These are phyloP conservation scores for Sungouiella thailandica DNA, from an alignment of 805 yeast genomes.

Conservation along the genomic window DNA sequence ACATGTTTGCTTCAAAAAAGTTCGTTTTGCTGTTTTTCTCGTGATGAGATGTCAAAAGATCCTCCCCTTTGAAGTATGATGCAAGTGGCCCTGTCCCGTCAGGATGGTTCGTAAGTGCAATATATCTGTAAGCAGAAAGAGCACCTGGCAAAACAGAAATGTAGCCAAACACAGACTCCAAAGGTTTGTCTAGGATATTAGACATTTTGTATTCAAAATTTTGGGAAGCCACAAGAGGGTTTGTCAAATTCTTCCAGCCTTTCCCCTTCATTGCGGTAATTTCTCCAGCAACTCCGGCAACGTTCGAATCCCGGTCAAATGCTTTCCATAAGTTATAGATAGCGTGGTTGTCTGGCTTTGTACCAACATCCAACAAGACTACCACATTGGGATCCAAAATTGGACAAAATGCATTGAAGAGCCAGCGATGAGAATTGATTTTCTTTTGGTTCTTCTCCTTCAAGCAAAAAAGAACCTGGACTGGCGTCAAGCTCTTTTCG, in stretches of 20 bases:
- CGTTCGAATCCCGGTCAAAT: conserved; percentile 91
- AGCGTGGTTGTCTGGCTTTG: conserved; percentile 85
- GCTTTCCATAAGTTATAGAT: conserved; percentile 96
- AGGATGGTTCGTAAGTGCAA: conserved; percentile 77
- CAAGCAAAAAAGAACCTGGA: conserved; percentile 86
- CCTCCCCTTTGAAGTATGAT: conserved; percentile 89
- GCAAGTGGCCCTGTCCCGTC: conserved; percentile 91
- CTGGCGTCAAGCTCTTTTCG: conserved; percentile 88
- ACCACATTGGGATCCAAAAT: conserved; percentile 87
- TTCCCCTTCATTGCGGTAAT: conserved; percentile 93
- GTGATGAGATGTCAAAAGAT: conserved; percentile 27
- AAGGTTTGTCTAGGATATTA: conserved; percentile 90
- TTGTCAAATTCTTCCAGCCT: conserved; percentile 71
- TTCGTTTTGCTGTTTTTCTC: conserved; percentile 48
- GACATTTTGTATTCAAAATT: conserved; percentile 96
- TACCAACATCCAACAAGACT: conserved; percentile 92
- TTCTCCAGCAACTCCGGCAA: conserved; percentile 99
- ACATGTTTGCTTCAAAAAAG: conserved; percentile 79
- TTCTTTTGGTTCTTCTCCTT: conserved; percentile 91
- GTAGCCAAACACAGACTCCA: conserved; percentile 89
- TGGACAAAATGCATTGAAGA: conserved; percentile 93
- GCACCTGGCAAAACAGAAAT: conserved; percentile 96
- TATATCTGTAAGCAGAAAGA: conserved; percentile 85
- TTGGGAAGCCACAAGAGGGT: conserved; percentile 93
- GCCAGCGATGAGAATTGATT: conserved; percentile 97